Evolutionary conservation across 192 early-diverging fungal species (phyloP), one percentile per base, ranked within the genome.

Genomic region (Rhizophagus prolifer): DNA sequence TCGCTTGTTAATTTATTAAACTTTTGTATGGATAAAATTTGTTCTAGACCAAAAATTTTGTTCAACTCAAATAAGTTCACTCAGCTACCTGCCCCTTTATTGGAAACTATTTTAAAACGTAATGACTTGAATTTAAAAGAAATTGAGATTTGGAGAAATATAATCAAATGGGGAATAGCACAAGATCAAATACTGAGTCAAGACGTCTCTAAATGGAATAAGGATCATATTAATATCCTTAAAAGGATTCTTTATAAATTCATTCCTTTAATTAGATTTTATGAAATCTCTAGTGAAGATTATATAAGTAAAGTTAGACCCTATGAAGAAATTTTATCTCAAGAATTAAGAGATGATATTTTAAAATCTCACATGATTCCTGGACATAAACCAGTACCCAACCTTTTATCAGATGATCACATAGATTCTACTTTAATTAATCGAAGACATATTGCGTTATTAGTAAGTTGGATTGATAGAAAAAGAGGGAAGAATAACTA

Each of bases 121-220:
- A 44, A 70, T 44, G 68, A 70, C 10, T 9, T 70, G 5, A 10
- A 46, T 46, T 9, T 70, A 16, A 14, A 21, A 16, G 68, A 70
- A 46, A 26, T 46, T 46, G 19, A 44, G 0, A 50, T 50, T 19
- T 50, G 47, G 68, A 38, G 44, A 5, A 5, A 13, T 41, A 3
- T 70, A 44, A 23, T 70, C 13, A 70, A 44, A 70, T 70, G 68
- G 68, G 36, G 30, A 13, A 8, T 70, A 4, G 68, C n/a, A 34
- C 30, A 46, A 70, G 23, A 28, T 4, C 23, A 12, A 8, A 14
- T 9, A 14, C 12, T 63, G 4, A 25, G 4, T 25, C 8, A 63
- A 30, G 28, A 63, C 25, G 25, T 63, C 3, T 25, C 25, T 25
- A 30, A 63, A 63, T 63, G 61, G 61, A 63, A 10, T 3, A 13